These are phyloP conservation scores for Penicillium sp. DNA, from an alignment of 2,329 filamentous ascomycete species.

Conservation along the genomic window DNA sequence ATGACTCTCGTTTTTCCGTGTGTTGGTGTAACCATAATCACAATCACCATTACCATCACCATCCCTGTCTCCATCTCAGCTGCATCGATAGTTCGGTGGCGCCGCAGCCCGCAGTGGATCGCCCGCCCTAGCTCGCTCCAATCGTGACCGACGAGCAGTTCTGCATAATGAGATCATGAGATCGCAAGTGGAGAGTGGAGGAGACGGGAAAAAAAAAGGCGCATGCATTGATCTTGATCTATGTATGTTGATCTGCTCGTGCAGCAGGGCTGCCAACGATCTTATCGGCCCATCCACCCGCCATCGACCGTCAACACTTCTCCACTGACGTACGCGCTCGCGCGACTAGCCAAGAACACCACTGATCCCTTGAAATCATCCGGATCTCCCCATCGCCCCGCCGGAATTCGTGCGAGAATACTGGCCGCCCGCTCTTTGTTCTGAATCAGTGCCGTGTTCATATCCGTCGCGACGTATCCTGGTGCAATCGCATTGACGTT, in stretches of 20 bases:
- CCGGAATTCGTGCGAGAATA: conserved; percentile 81
- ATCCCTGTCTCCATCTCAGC: not conserved
- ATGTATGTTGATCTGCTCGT: not conserved
- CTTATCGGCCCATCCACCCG: conserved; percentile 86
- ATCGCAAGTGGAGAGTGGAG: not conserved
- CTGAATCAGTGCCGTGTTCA: conserved; percentile 82
- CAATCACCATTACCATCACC: too few species aligned
- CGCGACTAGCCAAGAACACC: conserved; percentile 75
- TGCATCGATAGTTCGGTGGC: not conserved
- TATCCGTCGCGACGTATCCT: conserved; percentile 62
- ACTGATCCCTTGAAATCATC: conserved; percentile 87
- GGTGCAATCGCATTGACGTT: conserved; percentile 67
- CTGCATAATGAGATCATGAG: conserved; percentile 6
- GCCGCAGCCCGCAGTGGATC: not conserved
- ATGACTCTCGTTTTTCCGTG: too few species aligned
- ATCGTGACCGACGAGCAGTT: not conserved
- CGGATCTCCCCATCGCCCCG: conserved; percentile 78
- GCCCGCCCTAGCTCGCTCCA: not conserved
- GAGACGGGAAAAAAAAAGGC: not conserved
- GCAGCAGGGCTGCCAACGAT: not conserved
- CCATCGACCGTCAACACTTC: conserved; percentile 85
- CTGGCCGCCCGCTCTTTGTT: conserved; percentile 70
- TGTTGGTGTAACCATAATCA: not conserved
- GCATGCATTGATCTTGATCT: not conserved
- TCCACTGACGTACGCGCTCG: conserved; percentile 80